These are phyloP conservation scores for Talaromyces adpressus DNA, from an alignment of 495 filamentous ascomycete species.

Conservation along the genomic window DNA sequence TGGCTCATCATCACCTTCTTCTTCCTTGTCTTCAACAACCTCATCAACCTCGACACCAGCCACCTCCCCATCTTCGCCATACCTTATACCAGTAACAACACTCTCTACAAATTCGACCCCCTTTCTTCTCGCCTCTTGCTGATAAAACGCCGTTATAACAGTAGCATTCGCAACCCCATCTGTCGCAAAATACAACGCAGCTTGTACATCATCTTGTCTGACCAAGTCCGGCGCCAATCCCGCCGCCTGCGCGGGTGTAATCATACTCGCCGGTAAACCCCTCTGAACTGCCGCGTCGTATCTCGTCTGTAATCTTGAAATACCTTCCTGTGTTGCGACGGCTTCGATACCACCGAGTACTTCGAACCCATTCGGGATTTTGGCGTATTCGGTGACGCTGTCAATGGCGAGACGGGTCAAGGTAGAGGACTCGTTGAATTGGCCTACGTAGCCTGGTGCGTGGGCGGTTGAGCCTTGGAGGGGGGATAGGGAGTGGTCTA, in stretches of 20 bases:
- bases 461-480: constrained; percentile 23
- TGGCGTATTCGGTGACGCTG: constrained; percentile 22
- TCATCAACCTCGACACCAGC: constrained; percentile 12
- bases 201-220: constrained; percentile 11
- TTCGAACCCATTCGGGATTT: constrained; percentile 22
- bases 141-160: constrained; percentile 20
- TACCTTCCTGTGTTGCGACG: constrained; percentile 17
- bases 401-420: constrained; percentile 25
- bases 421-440: constrained; percentile 27
- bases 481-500: constrained; percentile 19
- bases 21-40: constrained; percentile 12
- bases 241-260: constrained; percentile 17
- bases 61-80: constrained; percentile 15
- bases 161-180: constrained; percentile 25
- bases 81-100: constrained; percentile 14
- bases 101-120: constrained; percentile 20
- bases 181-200: constrained; percentile 17
- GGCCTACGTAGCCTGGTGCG: constrained; percentile 30
- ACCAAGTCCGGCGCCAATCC: constrained; percentile 25
- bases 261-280: constrained; percentile 21
- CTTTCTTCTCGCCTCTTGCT: constrained; percentile 14
- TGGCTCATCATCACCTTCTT: constrained; percentile 1
- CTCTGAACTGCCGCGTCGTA: constrained; percentile 13
- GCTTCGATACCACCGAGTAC: constrained; percentile 25
- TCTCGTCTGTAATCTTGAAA: constrained; percentile 18